phyloP scores from a whole-genome alignment of 768 basidiomycete genomes.

The Psilocybe cyanescens region DNA sequence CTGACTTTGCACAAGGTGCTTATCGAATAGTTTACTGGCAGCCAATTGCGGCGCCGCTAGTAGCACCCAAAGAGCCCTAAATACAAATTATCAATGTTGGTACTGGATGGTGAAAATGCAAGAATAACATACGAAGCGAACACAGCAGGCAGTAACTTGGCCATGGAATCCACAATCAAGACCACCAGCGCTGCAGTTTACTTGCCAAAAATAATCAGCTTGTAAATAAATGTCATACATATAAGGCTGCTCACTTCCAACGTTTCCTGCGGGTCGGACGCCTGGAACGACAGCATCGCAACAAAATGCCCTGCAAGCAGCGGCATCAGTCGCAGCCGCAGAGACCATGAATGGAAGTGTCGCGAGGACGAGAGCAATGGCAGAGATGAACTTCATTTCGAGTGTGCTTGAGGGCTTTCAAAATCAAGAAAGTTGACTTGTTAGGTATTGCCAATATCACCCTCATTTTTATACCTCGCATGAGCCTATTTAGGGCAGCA shows the following conservation, averaged over 20 bases:
- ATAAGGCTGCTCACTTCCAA: neutral
- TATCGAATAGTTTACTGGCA: no score
- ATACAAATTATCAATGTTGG: no score
- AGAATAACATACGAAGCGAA: neutral
- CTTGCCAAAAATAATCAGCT: neutral
- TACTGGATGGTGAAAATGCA: neutral
- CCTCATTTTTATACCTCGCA: no score
- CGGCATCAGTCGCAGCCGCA: neutral
- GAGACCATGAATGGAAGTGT: neutral
- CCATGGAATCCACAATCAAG: neutral
- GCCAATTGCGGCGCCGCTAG: no score
- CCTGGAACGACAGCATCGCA: neutral
- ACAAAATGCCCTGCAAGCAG: neutral
- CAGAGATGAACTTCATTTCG: neutral
- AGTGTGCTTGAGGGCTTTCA: no score
- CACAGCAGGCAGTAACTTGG: neutral
- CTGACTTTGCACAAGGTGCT: no score
- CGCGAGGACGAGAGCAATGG: neutral
- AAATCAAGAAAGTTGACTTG: no score
- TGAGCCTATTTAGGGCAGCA: no score
- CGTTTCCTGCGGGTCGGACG: neutral
- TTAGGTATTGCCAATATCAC: no score
- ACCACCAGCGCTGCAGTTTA: neutral
- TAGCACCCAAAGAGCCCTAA: neutral
- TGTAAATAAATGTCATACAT: neutral